Percentiles rank a stretch among this genome's conserved stretches.
Evolutionary conservation across 1,139 yeast genomes (phyloP).

Genomic region (Dujonia santamariae): DNA sequence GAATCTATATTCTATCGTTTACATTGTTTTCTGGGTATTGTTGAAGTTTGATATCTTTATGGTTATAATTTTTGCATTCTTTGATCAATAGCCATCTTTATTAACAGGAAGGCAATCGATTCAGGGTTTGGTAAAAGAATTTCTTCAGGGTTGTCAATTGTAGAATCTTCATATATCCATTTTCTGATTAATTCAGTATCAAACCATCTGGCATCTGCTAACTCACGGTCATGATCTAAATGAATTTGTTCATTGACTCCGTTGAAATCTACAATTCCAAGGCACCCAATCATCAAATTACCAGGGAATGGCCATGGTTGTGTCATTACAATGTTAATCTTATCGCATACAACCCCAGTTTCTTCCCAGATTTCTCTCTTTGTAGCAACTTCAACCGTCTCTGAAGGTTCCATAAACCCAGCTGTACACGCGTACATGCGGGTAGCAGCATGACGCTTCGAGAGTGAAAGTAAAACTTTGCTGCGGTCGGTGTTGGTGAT

Average conservation of each 20-base stretch:
- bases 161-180: conserved; percentile 32
- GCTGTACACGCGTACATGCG: conserved; percentile 82
- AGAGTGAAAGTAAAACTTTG: conserved; percentile 69
- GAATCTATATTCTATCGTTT: no score
- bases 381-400: conserved; percentile 85
- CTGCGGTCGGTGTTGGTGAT: conserved; percentile 60
- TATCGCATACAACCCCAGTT: conserved; percentile 72
- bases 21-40: no score
- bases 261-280: conserved; percentile 68
- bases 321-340: conserved; percentile 59
- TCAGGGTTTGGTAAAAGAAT: conserved; percentile 40
- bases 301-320: conserved; percentile 99
- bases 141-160: conserved; percentile 36
- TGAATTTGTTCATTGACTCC: conserved; percentile 59
- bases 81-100: conserved; percentile 46
- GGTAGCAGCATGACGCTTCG: conserved; percentile 48
- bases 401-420: conserved; percentile 95
- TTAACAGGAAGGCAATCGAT: conserved; percentile 41
- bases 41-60: no score
- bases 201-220: conserved; percentile 84
- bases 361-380: conserved; percentile 94
- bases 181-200: conserved; percentile 50
- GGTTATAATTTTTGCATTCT: no score
- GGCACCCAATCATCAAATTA: conserved; percentile 88
- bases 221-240: conserved; percentile 80